Conservation (phyloP, 768 basidiomycete genomes). For the Pilatotrama ljubarskyi region DNA sequence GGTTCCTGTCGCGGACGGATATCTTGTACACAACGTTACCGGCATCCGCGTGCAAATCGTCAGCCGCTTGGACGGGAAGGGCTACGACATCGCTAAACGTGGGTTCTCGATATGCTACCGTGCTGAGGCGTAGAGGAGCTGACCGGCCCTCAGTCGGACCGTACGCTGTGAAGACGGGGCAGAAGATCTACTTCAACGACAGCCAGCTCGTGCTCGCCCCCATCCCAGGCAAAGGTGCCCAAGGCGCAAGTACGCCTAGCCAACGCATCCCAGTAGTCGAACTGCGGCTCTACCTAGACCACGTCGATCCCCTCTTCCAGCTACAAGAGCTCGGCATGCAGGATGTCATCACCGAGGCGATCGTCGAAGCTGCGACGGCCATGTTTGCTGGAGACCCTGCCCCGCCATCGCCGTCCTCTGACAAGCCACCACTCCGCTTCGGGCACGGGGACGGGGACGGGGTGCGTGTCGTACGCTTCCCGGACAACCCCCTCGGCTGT, state of each 20-base stretch:
- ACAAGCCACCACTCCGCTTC: slow-evolving; percentile 42
- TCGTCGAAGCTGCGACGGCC: slow-evolving; percentile 62
- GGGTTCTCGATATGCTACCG: slow-evolving; percentile 27
- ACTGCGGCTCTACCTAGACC: slow-evolving; percentile 59
- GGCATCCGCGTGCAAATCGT: slow-evolving; percentile 80
- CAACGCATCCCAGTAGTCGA: slow-evolving; percentile 47
- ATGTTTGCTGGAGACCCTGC: slow-evolving; percentile 70
- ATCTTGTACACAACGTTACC: slow-evolving; percentile 71
- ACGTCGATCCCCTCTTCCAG: slow-evolving; percentile 47
- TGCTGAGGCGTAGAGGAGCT: not conserved
- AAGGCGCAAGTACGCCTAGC: slow-evolving; percentile 14
- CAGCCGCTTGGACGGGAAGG: slow-evolving; percentile 76
- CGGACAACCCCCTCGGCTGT: slow-evolving; percentile 61
- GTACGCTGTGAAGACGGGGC: slow-evolving; percentile 75
- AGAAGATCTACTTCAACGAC: slow-evolving; percentile 82
- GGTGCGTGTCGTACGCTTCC: slow-evolving; percentile 53
- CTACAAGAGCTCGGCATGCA: slow-evolving; percentile 39
- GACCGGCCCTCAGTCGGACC: slow-evolving; percentile 63
- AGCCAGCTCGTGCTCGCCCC: slow-evolving; percentile 42
- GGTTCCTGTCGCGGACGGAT: slow-evolving; percentile 62
- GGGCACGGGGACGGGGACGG: slow-evolving; percentile 49
- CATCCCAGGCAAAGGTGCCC: slow-evolving; percentile 30
- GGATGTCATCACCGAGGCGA: slow-evolving; percentile 44
- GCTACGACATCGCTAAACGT: slow-evolving; percentile 87
- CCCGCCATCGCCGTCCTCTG: slow-evolving; percentile 24